Percentiles rank a stretch among this genome's conserved stretches.
phyloP scores from a whole-genome alignment of 805 yeast genomes.

The Candida fluviatilis region DNA sequence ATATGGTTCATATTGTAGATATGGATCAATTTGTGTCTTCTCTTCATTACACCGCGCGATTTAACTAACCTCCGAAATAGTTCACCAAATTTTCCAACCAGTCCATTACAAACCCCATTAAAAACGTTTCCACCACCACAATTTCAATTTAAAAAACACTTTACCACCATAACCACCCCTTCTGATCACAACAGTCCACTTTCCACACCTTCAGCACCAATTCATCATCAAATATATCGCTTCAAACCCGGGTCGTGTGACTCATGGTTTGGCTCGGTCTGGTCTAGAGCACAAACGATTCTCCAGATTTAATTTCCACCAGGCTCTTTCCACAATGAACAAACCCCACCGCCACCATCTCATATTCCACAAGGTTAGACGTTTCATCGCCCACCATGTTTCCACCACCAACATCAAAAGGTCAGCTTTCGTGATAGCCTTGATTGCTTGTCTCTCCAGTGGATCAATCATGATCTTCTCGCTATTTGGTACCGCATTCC shows the following conservation, averaged over 20 bases:
- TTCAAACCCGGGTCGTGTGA: not conserved
- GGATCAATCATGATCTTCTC: constrained; percentile 85
- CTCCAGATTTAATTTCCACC: too few relatives aligned
- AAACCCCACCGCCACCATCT: constrained; percentile 15
- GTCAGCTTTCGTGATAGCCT: constrained; percentile 53
- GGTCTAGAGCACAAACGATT: too few relatives aligned
- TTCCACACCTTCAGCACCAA: too few relatives aligned
- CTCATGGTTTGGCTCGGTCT: too few relatives aligned
- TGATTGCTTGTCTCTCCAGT: constrained; percentile 64
- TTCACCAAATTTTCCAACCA: too few relatives aligned
- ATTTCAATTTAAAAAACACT: not conserved
- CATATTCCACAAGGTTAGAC: constrained; percentile 41
- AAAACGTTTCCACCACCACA: not conserved
- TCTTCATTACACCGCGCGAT: too few relatives aligned
- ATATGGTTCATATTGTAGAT: too few relatives aligned
- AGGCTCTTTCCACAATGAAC: constrained; percentile 4
- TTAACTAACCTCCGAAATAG: too few relatives aligned
- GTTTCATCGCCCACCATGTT: constrained; percentile 37
- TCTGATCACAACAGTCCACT: too few relatives aligned
- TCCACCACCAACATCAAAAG: constrained; percentile 39
- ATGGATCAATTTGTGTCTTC: too few relatives aligned
- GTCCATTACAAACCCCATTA: too few relatives aligned
- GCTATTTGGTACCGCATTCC: constrained; percentile 69
- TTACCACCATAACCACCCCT: not conserved
- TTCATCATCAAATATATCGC: too few relatives aligned